phyloP scores from a whole-genome alignment of 805 yeast genomes.

The Maudiozyma saulgeensis region DNA sequence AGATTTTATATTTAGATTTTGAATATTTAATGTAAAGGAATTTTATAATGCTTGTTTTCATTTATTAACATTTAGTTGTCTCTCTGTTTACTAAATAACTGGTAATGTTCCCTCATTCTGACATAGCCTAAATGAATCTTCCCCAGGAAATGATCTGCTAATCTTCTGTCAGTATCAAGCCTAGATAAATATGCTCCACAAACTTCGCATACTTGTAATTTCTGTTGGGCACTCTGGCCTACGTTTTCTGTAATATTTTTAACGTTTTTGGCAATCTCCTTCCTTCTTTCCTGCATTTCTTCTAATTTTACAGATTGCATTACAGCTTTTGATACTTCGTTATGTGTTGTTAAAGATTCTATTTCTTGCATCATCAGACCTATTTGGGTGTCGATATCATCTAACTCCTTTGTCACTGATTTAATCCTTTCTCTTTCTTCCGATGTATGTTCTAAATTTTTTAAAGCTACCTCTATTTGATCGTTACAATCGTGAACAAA shows the following conservation, averaged over 20 bases:
- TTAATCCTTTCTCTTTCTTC: slow-evolving; percentile 59
- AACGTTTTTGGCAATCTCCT: slow-evolving; percentile 44
- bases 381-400: slow-evolving; percentile 50
- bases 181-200: slow-evolving; percentile 86
- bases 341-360: slow-evolving; percentile 38
- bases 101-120: slow-evolving; percentile 53
- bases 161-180: slow-evolving; percentile 75
- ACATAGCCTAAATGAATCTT: slow-evolving; percentile 79
- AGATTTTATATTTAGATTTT: not conserved
- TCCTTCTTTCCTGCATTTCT: slow-evolving; percentile 40
- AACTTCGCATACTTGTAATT: slow-evolving; percentile 77
- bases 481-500: slow-evolving; percentile 60
- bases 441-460: slow-evolving; percentile 53
- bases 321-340: slow-evolving; percentile 44
- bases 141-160: slow-evolving; percentile 86
- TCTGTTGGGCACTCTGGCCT: slow-evolving; percentile 82
- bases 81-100: slow-evolving; percentile 7
- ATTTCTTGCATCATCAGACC: slow-evolving; percentile 62
- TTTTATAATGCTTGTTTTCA: not conserved
- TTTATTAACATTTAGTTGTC: not conserved
- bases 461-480: slow-evolving; percentile 52
- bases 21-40: not conserved
- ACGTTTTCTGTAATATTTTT: slow-evolving; percentile 56
- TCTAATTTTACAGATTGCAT: slow-evolving; percentile 40
- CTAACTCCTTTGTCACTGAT: slow-evolving; percentile 46